phyloP scores from a whole-genome alignment of 2,329 filamentous ascomycete species.

The Scytalidium sp. region DNA sequence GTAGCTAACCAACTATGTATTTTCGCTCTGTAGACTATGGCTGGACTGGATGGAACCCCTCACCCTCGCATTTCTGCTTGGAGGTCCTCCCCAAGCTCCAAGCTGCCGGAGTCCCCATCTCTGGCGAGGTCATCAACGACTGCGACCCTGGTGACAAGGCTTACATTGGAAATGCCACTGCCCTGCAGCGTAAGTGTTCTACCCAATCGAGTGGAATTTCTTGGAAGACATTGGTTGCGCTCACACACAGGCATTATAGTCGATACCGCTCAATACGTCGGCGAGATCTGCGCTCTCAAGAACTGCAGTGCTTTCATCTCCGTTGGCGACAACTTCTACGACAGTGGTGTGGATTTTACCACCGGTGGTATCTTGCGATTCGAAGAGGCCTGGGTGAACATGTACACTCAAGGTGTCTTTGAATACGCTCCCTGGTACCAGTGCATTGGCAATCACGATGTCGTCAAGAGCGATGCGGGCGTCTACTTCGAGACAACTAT shows the following conservation, averaged over 20 bases:
- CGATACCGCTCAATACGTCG: conserved; percentile 19
- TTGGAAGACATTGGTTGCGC: neutral
- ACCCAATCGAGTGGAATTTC: neutral
- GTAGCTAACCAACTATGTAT: neutral
- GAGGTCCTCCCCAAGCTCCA: conserved; percentile 10
- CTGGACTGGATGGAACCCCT: conserved; percentile 23
- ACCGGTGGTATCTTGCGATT: conserved; percentile 21
- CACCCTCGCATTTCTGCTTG: conserved; percentile 20
- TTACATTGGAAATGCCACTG: conserved; percentile 18
- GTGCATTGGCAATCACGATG: conserved; percentile 22
- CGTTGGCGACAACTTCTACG: conserved; percentile 25
- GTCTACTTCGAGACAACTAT: conserved; percentile 24
- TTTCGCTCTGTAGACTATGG: conserved; percentile 14
- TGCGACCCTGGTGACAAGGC: conserved; percentile 20
- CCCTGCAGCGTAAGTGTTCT: conserved; percentile 16
- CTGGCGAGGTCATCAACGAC: conserved; percentile 19
- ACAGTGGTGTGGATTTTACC: conserved; percentile 23
- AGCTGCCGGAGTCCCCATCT: conserved; percentile 15
- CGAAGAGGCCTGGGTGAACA: conserved; percentile 18
- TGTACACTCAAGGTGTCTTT: conserved; percentile 18
- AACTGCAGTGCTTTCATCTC: conserved; percentile 22
- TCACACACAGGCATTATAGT: conserved; percentile 4
- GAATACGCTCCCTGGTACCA: conserved; percentile 21
- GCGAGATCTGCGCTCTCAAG: conserved; percentile 19
- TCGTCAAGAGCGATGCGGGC: conserved; percentile 19